Evolutionary conservation across 331 rosid genomes (phyloP), one percentile per base, ranked within the genome.

Genomic region (Arachis monticola): DNA sequence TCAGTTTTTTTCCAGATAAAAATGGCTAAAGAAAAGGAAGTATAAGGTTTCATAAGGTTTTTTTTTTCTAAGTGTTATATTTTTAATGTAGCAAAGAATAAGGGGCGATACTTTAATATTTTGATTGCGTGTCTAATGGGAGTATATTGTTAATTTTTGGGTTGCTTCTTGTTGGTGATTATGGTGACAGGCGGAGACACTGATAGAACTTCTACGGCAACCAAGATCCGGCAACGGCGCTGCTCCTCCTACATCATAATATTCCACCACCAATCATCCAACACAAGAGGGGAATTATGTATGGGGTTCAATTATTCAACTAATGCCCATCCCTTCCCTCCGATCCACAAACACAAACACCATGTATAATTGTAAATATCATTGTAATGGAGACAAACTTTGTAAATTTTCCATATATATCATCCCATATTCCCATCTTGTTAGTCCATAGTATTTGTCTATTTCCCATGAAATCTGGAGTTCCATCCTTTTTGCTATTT

Each of bases 191-290:
- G 97, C 90, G 78, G 96, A 93, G 93, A 84, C 84, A 82, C 69
- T 93, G 56, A 85, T 88, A 68, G 93, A 91, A 82, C 90, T 93
- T 82, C 87, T 93, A 77, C 96, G 97, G 85, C 97, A 83, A 87
- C 96, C 97, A 56, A 93, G 98, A 88, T 78, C 98, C 92, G 86
- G 84, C 92, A 73, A 79, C 70, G 72, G 38, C 85, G 92, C 85
- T 75, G 84, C 77, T 69, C 5, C n/a, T 11, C 79, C 78, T 79
- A 57, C 84, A 5, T 83, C 82, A 32, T 87, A 64, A 83, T 35
- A 53, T 85, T 69, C 13, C 80, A 56, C 70, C 69, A 10, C 40
- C 56, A 64, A 22, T 66, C 22, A 61, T 61, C 67, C 61, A 51
- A 66, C 66, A 47, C 14, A 69, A 79, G 70, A 73, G 4, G 8